These are phyloP conservation scores for Trichaptum fuscoviolaceum DNA, from an alignment of 768 basidiomycete species.

Conservation along the genomic window DNA sequence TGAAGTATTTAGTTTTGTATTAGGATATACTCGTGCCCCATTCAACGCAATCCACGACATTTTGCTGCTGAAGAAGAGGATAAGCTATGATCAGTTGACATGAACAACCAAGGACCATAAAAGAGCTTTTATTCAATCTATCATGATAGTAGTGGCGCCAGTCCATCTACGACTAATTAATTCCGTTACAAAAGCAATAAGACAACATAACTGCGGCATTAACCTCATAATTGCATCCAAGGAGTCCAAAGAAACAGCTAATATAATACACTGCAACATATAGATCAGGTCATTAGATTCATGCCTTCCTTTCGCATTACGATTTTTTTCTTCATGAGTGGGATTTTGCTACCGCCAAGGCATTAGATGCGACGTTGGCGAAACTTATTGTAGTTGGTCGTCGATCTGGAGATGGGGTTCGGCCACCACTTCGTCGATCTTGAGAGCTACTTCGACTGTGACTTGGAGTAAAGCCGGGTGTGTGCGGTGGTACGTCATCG, in stretches of 20 bases:
- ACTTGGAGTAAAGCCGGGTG: not conserved
- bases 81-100: too few relatives aligned
- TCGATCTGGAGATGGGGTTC: not conserved
- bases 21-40: not conserved
- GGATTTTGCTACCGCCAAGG: not conserved
- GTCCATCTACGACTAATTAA: not conserved
- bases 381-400: not conserved
- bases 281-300: not conserved
- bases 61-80: too few relatives aligned
- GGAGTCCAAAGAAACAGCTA: not conserved
- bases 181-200: not conserved
- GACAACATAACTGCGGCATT: not conserved
- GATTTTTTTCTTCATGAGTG: not conserved
- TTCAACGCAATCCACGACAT: too few relatives aligned
- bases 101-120: too few relatives aligned
- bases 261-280: not conserved
- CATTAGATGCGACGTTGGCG: not conserved
- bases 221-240: not conserved
- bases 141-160: not conserved
- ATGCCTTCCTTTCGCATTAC: not conserved
- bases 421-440: not conserved
- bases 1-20: not conserved
- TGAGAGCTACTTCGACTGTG: not conserved
- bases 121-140: not conserved
- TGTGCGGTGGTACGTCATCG: not conserved